Evolutionary conservation across 1,284 basidiomycete species (phyloP).

Genomic region (Cutaneotrichosporon spelunceum): DNA sequence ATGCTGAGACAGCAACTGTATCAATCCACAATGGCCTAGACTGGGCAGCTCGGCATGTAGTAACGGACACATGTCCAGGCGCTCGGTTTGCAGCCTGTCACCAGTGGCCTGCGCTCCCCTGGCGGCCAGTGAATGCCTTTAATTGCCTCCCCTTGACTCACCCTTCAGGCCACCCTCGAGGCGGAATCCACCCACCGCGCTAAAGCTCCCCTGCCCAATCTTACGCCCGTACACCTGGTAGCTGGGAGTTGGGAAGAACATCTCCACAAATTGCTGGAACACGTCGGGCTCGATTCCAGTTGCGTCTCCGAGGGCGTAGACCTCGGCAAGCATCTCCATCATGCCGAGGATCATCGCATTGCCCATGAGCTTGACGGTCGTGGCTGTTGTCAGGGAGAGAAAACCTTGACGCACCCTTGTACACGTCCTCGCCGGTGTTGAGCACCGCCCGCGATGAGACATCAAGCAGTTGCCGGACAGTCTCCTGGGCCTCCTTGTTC

Average conservation of each 20-base stretch:
- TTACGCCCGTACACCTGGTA: slow-evolving; percentile 41
- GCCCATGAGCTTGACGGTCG: slow-evolving; percentile 42
- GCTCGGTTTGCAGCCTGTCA: too few relatives aligned
- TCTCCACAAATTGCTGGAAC: slow-evolving; percentile 33
- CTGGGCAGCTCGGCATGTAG: too few relatives aligned
- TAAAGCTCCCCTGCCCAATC: slow-evolving; percentile 39
- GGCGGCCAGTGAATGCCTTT: too few relatives aligned
- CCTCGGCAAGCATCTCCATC: slow-evolving; percentile 43
- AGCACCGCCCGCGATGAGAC: slow-evolving; percentile 28
- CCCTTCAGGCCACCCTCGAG: slow-evolving; percentile 42
- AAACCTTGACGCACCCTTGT: slow-evolving; percentile 29
- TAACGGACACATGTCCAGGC: too few relatives aligned
- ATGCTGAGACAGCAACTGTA: too few relatives aligned
- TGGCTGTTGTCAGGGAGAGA: slow-evolving; percentile 25
- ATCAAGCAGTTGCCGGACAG: slow-evolving; percentile 27
- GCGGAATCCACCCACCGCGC: slow-evolving; percentile 32
- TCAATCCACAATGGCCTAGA: too few relatives aligned
- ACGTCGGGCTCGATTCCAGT: slow-evolving; percentile 32
- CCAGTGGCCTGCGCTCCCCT: too few relatives aligned
- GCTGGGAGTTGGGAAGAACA: slow-evolving; percentile 40
- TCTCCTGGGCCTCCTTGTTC: slow-evolving; percentile 19
- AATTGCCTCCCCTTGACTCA: slow-evolving; percentile 19
- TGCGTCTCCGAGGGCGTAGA: slow-evolving; percentile 39
- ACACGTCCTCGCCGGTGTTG: slow-evolving; percentile 39
- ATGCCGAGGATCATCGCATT: slow-evolving; percentile 41